Conservation (phyloP, 2,329 filamentous ascomycete species). For the Gyromitra esculenta region DNA sequence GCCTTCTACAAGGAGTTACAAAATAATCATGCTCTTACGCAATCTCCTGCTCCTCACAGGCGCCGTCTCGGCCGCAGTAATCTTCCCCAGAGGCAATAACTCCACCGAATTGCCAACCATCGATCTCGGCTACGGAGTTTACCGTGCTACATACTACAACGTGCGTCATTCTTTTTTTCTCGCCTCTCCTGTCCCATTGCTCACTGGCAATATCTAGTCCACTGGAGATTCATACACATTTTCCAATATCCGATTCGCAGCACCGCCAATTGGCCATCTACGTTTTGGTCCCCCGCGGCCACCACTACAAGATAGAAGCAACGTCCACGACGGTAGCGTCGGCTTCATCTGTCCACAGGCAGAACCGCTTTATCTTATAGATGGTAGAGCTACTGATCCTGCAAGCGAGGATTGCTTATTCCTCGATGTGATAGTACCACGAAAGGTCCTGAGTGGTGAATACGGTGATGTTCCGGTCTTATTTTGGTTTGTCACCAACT, state of each 20-base stretch:
- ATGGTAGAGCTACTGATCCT: neutral
- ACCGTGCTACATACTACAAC: constrained; percentile 28
- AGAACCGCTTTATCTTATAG: neutral
- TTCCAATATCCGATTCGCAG: constrained; percentile 43
- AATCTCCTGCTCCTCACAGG: too few relatives aligned
- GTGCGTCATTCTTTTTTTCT: neutral
- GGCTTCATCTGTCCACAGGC: constrained; percentile 1
- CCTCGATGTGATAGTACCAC: constrained; percentile 44
- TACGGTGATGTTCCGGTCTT: constrained; percentile 12
- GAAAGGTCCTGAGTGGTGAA: neutral
- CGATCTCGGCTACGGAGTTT: constrained; percentile 40
- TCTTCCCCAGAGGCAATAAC: too few relatives aligned
- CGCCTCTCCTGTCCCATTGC: neutral
- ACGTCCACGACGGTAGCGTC: constrained; percentile 22
- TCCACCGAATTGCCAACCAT: constrained; percentile 20
- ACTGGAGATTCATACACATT: constrained; percentile 24
- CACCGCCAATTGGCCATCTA: constrained; percentile 15
- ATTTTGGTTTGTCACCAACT: neutral
- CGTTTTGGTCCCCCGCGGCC: constrained; percentile 19
- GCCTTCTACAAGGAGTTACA: too few relatives aligned
- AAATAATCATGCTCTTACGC: too few relatives aligned
- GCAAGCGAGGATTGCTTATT: constrained; percentile 34
- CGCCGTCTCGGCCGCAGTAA: too few relatives aligned
- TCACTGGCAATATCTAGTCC: constrained; percentile 3
- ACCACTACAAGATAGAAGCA: neutral